phyloP scores from a whole-genome alignment of 495 filamentous ascomycete species.

The Evernia prunastri region DNA sequence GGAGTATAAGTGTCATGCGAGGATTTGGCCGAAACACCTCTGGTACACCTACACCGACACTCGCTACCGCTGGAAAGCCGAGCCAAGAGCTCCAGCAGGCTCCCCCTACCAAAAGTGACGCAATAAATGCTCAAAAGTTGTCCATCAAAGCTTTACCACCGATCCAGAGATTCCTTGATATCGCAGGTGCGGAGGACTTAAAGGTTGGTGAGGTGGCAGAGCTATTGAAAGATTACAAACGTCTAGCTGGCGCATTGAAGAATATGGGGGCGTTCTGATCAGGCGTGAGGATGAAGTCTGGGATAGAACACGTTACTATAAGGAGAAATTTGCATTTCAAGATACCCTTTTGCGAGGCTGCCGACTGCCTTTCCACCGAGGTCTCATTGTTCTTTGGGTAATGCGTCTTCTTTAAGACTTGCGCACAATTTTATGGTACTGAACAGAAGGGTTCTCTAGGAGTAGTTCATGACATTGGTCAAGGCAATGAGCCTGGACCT shows the following conservation, averaged over 20 bases:
- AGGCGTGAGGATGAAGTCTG: neutral
- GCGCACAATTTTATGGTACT: too few species aligned
- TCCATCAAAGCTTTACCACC: constrained; percentile 16
- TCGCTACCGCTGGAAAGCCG: constrained; percentile 14
- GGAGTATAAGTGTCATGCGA: constrained; percentile 59
- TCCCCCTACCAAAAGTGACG: neutral
- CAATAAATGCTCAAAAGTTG: neutral
- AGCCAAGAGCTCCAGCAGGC: constrained; percentile 11
- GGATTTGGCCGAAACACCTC: constrained; percentile 60
- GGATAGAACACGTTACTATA: neutral
- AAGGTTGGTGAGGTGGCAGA: constrained; percentile 74
- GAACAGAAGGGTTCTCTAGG: too few species aligned
- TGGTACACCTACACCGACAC: constrained; percentile 18
- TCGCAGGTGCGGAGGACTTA: constrained; percentile 69
- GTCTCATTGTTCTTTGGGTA: too few species aligned
- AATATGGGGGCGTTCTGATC: constrained; percentile 50
- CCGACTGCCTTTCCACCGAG: neutral
- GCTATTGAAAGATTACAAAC: constrained; percentile 79
- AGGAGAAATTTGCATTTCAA: neutral
- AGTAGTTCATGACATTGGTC: too few species aligned
- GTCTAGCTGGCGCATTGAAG: constrained; percentile 63
- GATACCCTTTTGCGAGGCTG: neutral
- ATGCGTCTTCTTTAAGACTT: too few species aligned
- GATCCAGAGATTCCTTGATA: constrained; percentile 64
- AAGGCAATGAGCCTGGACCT: too few species aligned